Percentiles rank a stretch among this genome's conserved stretches.
Conservation (phyloP, 2,329 filamentous ascomycete genomes). For the Botryotinia convoluta region DNA sequence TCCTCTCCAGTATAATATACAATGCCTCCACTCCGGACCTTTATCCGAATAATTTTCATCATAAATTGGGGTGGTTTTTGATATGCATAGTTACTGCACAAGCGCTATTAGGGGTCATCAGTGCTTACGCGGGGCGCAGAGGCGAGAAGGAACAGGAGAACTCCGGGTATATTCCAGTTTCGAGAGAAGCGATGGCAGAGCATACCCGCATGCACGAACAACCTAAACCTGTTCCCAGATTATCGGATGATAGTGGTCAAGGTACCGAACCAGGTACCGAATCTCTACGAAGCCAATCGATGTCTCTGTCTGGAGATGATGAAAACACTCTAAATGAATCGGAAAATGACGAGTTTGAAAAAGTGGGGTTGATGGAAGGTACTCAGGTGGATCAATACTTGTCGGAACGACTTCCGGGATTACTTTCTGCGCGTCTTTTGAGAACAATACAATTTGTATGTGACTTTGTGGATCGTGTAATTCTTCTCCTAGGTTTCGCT, state of each 20-base stretch:
- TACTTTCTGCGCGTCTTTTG: slow-evolving; percentile 57
- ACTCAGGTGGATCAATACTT: slow-evolving; percentile 51
- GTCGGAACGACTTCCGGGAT: slow-evolving; percentile 51
- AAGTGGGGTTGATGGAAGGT: slow-evolving; percentile 41
- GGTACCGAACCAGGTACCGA: slow-evolving; percentile 69
- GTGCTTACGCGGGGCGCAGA: slow-evolving; percentile 34
- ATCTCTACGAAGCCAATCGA: slow-evolving; percentile 63
- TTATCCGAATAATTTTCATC: slow-evolving; percentile 84
- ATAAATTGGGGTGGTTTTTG: slow-evolving; percentile 81
- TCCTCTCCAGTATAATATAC: slow-evolving; percentile 68
- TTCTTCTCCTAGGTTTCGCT: slow-evolving; percentile 75
- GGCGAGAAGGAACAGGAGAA: slow-evolving; percentile 43
- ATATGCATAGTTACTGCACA: slow-evolving; percentile 72
- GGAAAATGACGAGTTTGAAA: slow-evolving; percentile 48
- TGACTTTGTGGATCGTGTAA: slow-evolving; percentile 68
- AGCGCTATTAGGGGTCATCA: slow-evolving; percentile 52
- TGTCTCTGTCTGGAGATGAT: slow-evolving; percentile 51
- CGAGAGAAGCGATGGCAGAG: slow-evolving; percentile 53
- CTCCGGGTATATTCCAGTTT: slow-evolving; percentile 61
- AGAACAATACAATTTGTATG: slow-evolving; percentile 59
- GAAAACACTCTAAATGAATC: slow-evolving; percentile 40
- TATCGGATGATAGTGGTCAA: slow-evolving; percentile 69
- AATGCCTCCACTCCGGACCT: slow-evolving; percentile 79
- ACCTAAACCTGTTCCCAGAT: slow-evolving; percentile 45
- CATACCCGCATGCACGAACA: slow-evolving; percentile 47